Evolutionary conservation across 164 flowering plant genomes (phyloP), one percentile per base, ranked within the genome.

Genomic region (Berberis thunbergii): DNA sequence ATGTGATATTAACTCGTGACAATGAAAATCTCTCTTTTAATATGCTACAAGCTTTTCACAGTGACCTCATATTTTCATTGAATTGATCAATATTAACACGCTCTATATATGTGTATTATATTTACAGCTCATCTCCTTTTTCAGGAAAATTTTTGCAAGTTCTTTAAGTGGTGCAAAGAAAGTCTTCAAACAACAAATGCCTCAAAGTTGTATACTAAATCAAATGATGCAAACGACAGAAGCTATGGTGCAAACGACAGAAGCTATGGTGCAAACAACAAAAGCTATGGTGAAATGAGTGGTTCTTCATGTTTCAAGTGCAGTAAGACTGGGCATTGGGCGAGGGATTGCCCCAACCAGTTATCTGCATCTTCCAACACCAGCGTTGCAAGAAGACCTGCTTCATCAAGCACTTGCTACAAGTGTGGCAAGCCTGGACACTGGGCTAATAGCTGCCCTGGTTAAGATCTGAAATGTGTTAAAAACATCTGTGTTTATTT

Each of bases 261-360:
- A n/a, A n/a, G n/a, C 52, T 5, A 54, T 41, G 59, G 62, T 43
- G 45, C 68, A 52, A 61, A 49, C 64, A 68, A 49, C 70, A 69
- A 62, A 65, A 66, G 58, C 78, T 59, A 54, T 45, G 62, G 60
- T 55, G 60, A 52, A 38, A 64, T 44, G 38, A 69, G 65, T 67
- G 70, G 75, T 49, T 74, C 70, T 49, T 74, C 70, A 1, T 69
- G 63, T 38, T 63, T 55, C 56, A 62, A 57, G 57, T 69, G 63
- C 50, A 38, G 63, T 3, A 61, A 46, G 41, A 45, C 52, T 61
- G 85, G 85, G 38, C 85, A 81, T 41, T 81, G 85, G 85, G 76
- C 78, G 26, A 79, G 62, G 64, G 79, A 81, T 54, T 81, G 85
- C 64, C 54, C 75, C 26, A 49, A 41, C 45, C 68, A 68, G 26